Conservation (phyloP, 148 eudicot species). For the Chenopodium berlandieri region DNA sequence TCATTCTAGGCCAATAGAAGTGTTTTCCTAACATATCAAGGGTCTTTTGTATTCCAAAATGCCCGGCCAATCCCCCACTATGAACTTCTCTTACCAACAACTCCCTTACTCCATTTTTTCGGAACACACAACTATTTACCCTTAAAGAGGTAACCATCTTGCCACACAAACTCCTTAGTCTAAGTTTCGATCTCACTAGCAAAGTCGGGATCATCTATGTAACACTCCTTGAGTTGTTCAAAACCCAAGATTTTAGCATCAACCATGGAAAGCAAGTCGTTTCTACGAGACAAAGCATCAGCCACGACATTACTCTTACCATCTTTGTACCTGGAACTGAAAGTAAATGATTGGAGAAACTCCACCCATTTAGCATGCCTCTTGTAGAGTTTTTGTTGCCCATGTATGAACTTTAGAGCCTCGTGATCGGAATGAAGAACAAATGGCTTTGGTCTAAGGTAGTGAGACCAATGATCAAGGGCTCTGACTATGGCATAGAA, state of each 20-base stretch:
- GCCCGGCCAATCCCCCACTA: neutral
- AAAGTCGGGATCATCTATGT: neutral
- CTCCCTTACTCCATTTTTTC: neutral
- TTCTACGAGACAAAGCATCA: neutral
- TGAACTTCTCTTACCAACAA: neutral
- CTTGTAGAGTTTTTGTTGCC: neutral
- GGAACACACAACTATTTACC: neutral
- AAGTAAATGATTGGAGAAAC: neutral
- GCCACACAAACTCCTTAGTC: neutral
- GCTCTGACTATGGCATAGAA: neutral
- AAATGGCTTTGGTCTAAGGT: neutral
- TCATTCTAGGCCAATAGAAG: neutral
- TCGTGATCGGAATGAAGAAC: neutral
- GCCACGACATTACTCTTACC: neutral
- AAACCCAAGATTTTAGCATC: neutral
- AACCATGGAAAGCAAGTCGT: neutral
- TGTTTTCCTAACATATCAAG: neutral
- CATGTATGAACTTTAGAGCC: neutral
- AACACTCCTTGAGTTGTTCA: neutral
- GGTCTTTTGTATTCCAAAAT: neutral
- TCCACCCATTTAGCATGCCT: slow-evolving; percentile 9
- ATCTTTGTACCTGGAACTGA: neutral
- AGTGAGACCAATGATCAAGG: neutral
- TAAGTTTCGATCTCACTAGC: no score
- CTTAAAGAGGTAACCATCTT: neutral